Evolutionary conservation across 495 filamentous ascomycete species (phyloP).

Genomic region (Tricharina praecox): DNA sequence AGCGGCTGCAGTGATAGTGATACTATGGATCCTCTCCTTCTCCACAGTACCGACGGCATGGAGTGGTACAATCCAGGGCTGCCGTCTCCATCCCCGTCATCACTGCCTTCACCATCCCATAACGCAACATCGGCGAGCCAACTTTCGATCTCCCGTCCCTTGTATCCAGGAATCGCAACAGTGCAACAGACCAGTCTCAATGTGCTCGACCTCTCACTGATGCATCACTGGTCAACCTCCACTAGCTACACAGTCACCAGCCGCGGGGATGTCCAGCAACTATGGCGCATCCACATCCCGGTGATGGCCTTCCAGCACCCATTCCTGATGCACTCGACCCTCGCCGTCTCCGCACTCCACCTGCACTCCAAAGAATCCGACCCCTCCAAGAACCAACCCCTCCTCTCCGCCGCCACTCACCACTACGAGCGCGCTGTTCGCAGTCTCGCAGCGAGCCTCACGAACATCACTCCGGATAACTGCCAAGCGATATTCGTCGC

Average conservation of each 20-base stretch:
- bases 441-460: conserved; percentile 1
- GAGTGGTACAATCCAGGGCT: no score
- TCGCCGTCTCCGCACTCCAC: conserved; percentile 30
- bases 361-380: conserved; percentile 12
- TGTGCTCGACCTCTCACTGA: conserved; percentile 20
- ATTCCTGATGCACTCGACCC: conserved; percentile 29
- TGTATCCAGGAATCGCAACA: not conserved
- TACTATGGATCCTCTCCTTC: no score
- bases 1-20: no score
- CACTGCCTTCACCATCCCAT: not conserved
- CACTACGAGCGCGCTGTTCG: conserved; percentile 21
- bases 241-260: conserved; percentile 12
- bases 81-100: not conserved
- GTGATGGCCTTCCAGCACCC: conserved; percentile 26
- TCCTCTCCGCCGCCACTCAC: conserved; percentile 13
- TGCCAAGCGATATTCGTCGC: conserved; percentile 24
- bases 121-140: not conserved
- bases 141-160: not conserved
- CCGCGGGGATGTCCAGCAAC: not conserved
- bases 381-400: not conserved
- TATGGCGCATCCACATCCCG: conserved; percentile 28
- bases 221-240: conserved; percentile 20
- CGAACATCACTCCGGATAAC: conserved; percentile 14
- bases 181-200: not conserved
- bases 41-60: no score